Conservation (phyloP, 2,329 filamentous ascomycete species). For the Aureobasidium uvarum region DNA sequence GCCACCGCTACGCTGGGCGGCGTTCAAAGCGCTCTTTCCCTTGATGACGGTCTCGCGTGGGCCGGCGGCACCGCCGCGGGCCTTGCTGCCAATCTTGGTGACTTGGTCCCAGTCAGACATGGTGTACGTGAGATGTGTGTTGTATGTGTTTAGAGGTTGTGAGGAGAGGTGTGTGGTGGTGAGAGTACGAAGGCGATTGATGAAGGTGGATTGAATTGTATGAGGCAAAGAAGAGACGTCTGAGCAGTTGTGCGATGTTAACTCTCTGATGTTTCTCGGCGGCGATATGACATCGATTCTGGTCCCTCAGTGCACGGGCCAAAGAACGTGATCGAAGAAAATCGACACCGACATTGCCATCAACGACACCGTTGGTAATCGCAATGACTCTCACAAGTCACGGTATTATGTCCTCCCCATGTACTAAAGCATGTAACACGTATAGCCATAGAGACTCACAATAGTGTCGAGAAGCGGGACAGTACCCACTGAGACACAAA, state of each 20-base stretch:
- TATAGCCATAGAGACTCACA: too few relatives aligned
- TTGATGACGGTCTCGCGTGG: conserved; percentile 85
- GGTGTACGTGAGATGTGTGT: conserved; percentile 30
- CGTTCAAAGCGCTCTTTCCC: conserved; percentile 81
- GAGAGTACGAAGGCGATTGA: not conserved
- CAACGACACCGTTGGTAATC: not conserved
- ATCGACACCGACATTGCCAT: too few relatives aligned
- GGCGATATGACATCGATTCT: conserved; percentile 18
- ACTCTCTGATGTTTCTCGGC: conserved; percentile 9
- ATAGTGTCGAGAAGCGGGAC: too few relatives aligned
- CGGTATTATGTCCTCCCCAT: not conserved
- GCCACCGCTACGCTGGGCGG: conserved; percentile 75
- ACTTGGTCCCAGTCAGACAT: conserved; percentile 78
- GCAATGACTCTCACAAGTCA: not conserved
- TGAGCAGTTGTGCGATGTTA: not conserved
- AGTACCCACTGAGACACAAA: too few relatives aligned
- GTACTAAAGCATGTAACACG: too few relatives aligned
- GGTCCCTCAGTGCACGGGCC: conserved; percentile 1
- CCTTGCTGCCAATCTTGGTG: conserved; percentile 92
- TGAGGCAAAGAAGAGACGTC: conserved; percentile 18
- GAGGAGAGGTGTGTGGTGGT: conserved; percentile 14
- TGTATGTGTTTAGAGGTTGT: conserved; percentile 6
- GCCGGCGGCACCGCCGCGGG: conserved; percentile 62
- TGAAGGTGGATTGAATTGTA: conserved; percentile 2
- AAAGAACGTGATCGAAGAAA: too few relatives aligned